These are phyloP conservation scores for Thuja plicata DNA, from an alignment of 83 land plant species.

Conservation along the genomic window DNA sequence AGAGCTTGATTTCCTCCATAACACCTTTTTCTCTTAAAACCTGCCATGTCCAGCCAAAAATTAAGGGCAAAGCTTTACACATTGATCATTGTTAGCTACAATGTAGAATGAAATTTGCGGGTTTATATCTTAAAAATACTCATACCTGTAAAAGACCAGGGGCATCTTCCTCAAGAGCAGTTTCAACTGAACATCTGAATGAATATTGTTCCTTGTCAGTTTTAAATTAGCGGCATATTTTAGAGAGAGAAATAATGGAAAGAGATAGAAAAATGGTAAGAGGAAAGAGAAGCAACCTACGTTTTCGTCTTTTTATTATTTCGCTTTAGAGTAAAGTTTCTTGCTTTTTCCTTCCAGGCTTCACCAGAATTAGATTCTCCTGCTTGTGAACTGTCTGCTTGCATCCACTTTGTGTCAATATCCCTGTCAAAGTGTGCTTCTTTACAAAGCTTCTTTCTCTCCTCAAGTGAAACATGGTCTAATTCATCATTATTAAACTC, in stretches of 20 bases:
- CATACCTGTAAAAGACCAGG: constrained; percentile 31
- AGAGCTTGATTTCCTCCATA: constrained; percentile 32
- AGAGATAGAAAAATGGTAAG: not conserved
- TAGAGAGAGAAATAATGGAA: not conserved
- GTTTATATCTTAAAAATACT: not conserved
- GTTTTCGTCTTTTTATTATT: constrained; percentile 8
- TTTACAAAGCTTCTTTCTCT: constrained; percentile 8
- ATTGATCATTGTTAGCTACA: not conserved
- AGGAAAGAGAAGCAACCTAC: not conserved
- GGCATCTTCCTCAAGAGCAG: constrained; percentile 35
- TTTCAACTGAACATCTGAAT: constrained; percentile 25
- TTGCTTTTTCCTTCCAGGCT: not conserved
- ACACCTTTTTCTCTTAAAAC: constrained; percentile 32
- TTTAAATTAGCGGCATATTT: not conserved
- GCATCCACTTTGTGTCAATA: not conserved
- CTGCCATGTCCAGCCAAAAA: constrained; percentile 14
- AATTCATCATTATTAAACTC: not conserved
- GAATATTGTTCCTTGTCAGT: not conserved
- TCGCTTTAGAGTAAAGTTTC: constrained; percentile 8
- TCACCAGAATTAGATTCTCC: not conserved
- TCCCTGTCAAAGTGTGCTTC: not conserved
- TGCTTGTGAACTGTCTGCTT: not conserved
- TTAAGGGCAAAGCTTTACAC: not conserved
- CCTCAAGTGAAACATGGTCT: constrained; percentile 11
- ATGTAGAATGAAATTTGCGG: not conserved